These are phyloP conservation scores for Colletotrichum sp. DNA, from an alignment of 2,329 filamentous ascomycete genomes.

Conservation along the genomic window DNA sequence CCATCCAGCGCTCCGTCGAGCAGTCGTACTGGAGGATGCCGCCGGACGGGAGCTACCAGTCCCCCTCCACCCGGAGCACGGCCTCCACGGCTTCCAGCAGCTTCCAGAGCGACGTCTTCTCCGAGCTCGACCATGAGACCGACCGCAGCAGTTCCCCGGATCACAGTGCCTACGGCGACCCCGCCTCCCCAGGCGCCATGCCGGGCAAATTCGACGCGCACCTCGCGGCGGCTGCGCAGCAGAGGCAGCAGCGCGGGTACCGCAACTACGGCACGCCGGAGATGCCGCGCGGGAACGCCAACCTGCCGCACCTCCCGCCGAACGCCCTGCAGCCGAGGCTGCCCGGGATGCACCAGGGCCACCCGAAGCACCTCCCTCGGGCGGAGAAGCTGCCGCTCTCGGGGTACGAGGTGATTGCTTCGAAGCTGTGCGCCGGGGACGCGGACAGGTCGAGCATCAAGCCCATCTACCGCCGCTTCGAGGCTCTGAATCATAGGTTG, in stretches of 20 bases:
- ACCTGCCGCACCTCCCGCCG: constrained; percentile 40
- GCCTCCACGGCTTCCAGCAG: constrained; percentile 56
- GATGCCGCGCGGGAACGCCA: constrained; percentile 44
- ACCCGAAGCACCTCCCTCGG: constrained; percentile 38
- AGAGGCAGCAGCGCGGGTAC: constrained; percentile 10
- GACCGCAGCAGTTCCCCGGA: constrained; percentile 51
- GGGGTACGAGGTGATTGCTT: constrained; percentile 69
- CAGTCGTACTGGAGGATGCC: constrained; percentile 31
- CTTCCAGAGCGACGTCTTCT: constrained; percentile 52
- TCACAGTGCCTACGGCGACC: constrained; percentile 37
- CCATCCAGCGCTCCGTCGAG: constrained; percentile 34
- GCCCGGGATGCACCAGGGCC: constrained; percentile 30
- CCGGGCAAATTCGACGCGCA: constrained; percentile 13
- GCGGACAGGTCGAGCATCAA: constrained; percentile 32
- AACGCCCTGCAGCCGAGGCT: constrained; percentile 41
- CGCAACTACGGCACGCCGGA: constrained; percentile 46
- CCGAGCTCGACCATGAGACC: constrained; percentile 44
- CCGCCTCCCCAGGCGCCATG: not conserved
- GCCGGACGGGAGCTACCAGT: constrained; percentile 25
- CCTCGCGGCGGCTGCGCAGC: not conserved
- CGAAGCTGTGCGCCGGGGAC: constrained; percentile 42
- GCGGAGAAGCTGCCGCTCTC: constrained; percentile 51
- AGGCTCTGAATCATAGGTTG: constrained; percentile 80
- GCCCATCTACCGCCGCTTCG: constrained; percentile 85
- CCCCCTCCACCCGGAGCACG: constrained; percentile 34